These are phyloP conservation scores for Rubia yunnanensis DNA, from an alignment of 257 asterid genomes.

Conservation along the genomic window DNA sequence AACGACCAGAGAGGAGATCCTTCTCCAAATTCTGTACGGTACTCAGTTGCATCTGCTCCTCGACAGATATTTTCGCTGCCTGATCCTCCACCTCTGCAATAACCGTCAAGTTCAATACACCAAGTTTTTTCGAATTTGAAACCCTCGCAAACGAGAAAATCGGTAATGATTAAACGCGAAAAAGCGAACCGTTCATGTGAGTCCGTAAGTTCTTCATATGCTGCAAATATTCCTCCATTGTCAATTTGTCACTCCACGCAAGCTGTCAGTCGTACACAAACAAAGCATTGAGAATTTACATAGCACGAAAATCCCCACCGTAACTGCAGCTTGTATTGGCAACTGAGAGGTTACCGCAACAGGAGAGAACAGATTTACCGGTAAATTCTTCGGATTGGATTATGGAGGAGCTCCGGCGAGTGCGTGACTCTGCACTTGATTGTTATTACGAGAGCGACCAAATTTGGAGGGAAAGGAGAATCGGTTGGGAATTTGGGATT, in stretches of 20 bases:
- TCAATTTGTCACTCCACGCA: not conserved
- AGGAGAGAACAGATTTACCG: not conserved
- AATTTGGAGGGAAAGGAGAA: slow-evolving; percentile 11
- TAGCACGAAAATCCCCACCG: not conserved
- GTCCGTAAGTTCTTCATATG: slow-evolving; percentile 75
- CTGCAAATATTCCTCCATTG: slow-evolving; percentile 78
- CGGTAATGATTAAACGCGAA: not conserved
- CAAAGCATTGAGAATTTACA: not conserved
- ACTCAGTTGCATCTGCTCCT: slow-evolving; percentile 65
- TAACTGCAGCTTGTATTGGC: not conserved
- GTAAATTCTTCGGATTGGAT: not conserved
- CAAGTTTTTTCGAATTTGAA: not conserved
- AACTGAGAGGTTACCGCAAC: not conserved
- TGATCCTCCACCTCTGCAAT: slow-evolving; percentile 91
- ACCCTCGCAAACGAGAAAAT: not conserved
- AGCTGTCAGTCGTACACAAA: not conserved
- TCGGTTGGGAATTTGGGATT: too few relatives aligned
- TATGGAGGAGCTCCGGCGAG: not conserved
- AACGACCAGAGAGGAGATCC: slow-evolving; percentile 57
- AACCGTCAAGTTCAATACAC: not conserved
- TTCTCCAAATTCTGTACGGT: slow-evolving; percentile 53
- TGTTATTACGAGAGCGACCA: not conserved
- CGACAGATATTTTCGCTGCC: slow-evolving; percentile 59
- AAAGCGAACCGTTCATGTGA: slow-evolving; percentile 63
- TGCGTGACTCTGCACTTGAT: not conserved